Percentiles rank a stretch among this genome's conserved stretches.
Evolutionary conservation across 2,329 filamentous ascomycete genomes (phyloP).

Genomic region (Purpureocillium takamizusanense): DNA sequence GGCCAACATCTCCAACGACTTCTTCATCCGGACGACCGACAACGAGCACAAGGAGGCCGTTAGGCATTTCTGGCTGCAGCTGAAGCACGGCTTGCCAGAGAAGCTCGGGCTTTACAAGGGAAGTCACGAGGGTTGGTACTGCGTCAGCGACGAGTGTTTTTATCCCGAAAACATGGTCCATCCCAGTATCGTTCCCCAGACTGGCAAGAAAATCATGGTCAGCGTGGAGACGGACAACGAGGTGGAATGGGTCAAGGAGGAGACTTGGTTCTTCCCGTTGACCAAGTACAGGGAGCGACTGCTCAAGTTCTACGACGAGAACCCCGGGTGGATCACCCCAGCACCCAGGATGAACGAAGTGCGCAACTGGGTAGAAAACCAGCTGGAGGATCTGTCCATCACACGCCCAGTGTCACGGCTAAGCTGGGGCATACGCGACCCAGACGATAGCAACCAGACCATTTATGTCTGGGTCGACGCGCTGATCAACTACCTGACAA

Average conservation of each 20-base stretch:
- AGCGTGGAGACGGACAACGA: constrained; percentile 82
- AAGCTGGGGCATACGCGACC: constrained; percentile 83
- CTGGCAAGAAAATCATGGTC: constrained; percentile 74
- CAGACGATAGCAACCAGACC: constrained; percentile 74
- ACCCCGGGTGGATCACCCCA: constrained; percentile 72
- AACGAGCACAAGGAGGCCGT: constrained; percentile 73
- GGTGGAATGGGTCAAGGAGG: constrained; percentile 90
- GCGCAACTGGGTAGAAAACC: constrained; percentile 63
- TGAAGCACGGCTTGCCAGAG: constrained; percentile 46
- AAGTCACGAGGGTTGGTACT: constrained; percentile 93
- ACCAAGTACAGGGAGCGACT: constrained; percentile 73
- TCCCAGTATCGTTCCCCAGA: constrained; percentile 65
- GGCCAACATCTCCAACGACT: constrained; percentile 65
- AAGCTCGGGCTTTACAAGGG: constrained; percentile 72
- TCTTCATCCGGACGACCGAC: constrained; percentile 91
- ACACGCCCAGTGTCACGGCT: constrained; percentile 73
- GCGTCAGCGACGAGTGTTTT: constrained; percentile 92
- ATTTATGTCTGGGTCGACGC: constrained; percentile 99
- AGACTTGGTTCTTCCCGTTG: constrained; percentile 90
- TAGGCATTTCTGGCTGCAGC: constrained; percentile 77
- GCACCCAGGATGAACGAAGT: constrained; percentile 67
- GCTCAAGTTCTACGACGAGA: constrained; percentile 68
- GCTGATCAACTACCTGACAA: constrained; percentile 86
- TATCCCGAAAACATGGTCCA: constrained; percentile 73
- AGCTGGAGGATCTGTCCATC: constrained; percentile 80